These are phyloP conservation scores for Wakefieldia striispora DNA, from an alignment of 768 basidiomycete genomes.

Conservation along the genomic window DNA sequence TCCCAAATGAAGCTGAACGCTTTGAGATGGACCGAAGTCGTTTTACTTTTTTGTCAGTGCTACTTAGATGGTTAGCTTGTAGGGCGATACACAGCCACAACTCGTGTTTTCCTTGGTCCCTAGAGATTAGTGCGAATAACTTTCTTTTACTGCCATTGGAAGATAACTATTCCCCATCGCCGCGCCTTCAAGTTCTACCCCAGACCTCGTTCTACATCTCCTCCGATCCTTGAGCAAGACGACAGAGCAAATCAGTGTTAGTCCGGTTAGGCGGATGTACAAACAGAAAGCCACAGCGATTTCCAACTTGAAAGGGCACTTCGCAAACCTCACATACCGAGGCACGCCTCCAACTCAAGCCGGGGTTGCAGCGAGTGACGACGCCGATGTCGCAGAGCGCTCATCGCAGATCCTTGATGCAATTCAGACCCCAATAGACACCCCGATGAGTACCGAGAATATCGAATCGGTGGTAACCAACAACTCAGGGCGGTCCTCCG, in stretches of 20 bases:
- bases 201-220: constrained; percentile 8
- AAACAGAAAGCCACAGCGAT: constrained; percentile 17
- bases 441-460: constrained; percentile 1
- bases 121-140: too few species aligned
- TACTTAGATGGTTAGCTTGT: too few species aligned
- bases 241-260: constrained; percentile 2
- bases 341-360: constrained; percentile 2
- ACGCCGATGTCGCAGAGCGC: constrained; percentile 4
- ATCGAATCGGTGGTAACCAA: constrained; percentile 7
- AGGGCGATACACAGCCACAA: constrained; percentile 15
- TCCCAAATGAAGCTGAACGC: too few species aligned
- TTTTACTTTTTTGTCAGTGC: too few species aligned
- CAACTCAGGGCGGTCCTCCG: constrained; percentile 27
- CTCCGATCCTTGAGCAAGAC: constrained; percentile 23
- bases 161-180: background rate
- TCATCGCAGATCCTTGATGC: constrained; percentile 3
- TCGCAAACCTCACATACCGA: constrained; percentile 19
- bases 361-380: background rate
- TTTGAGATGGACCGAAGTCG: too few species aligned
- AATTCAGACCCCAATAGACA: constrained; percentile 8
- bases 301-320: constrained; percentile 1
- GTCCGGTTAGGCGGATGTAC: constrained; percentile 10
- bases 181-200: too few species aligned
- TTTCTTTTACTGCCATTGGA: background rate
- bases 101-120: background rate